These are phyloP conservation scores for Hyaloraphidium curvatum DNA, from an alignment of 192 early-diverging fungal genomes.

Conservation along the genomic window DNA sequence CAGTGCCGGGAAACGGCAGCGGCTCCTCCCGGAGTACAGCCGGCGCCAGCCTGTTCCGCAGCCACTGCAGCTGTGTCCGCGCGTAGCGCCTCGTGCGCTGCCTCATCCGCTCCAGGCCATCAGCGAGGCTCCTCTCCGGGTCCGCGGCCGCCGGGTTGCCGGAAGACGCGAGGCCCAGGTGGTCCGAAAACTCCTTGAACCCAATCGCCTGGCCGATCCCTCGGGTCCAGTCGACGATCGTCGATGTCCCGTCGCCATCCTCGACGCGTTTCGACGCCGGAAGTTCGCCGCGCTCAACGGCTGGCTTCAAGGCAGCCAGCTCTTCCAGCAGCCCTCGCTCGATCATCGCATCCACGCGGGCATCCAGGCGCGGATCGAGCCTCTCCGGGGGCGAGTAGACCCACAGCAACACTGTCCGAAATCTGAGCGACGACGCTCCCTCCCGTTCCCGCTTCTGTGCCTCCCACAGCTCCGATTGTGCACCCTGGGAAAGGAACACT, in stretches of 20 bases:
- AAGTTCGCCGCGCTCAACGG: neutral
- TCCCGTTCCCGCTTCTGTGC: too few relatives aligned
- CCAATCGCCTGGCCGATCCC: constrained; percentile 68
- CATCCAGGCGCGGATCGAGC: constrained; percentile 60
- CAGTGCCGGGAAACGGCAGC: neutral
- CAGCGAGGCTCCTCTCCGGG: constrained; percentile 17
- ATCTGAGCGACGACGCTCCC: constrained; percentile 35
- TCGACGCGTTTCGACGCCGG: neutral
- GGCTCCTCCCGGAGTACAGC: constrained; percentile 11
- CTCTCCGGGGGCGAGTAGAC: constrained; percentile 46
- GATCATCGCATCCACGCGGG: constrained; percentile 77
- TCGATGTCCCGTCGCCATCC: neutral
- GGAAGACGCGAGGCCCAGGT: constrained; percentile 19
- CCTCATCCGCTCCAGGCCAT: constrained; percentile 69
- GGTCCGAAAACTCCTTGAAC: constrained; percentile 72
- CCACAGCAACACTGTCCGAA: constrained; percentile 67
- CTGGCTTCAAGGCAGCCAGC: constrained; percentile 27
- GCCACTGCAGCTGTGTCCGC: constrained; percentile 59
- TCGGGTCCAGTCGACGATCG: constrained; percentile 20
- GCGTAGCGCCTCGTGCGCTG: constrained; percentile 74
- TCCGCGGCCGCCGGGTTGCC: constrained; percentile 5
- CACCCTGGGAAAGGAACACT: too few relatives aligned
- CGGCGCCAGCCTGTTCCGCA: constrained; percentile 50
- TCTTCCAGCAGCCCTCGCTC: constrained; percentile 30
- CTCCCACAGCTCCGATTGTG: too few relatives aligned